phyloP scores from a whole-genome alignment of 2,329 filamentous ascomycete species.

The Fusarium haematococcum region DNA sequence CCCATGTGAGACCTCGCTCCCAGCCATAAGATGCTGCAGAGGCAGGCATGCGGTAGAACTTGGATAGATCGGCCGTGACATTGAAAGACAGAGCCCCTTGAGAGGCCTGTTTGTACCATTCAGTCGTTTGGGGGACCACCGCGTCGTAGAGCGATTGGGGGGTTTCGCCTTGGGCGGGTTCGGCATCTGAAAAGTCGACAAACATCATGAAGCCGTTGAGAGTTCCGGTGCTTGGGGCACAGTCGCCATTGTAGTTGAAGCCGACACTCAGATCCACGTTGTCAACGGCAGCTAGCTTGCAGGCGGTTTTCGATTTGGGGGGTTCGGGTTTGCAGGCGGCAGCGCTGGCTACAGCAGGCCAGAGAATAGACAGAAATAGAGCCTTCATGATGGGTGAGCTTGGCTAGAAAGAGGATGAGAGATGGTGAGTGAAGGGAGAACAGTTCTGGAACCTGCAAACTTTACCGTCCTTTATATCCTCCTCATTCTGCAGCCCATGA shows the following conservation, averaged over 20 bases:
- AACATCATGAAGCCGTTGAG: slow-evolving; percentile 51
- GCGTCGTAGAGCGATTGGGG: slow-evolving; percentile 37
- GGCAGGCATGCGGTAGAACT: slow-evolving; percentile 44
- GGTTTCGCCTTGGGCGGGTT: slow-evolving; percentile 31
- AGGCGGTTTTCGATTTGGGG: background rate
- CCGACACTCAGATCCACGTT: background rate
- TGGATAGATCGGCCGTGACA: slow-evolving; percentile 34
- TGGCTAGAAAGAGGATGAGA: background rate
- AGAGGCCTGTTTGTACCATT: slow-evolving; percentile 44
- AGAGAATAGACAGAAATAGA: background rate
- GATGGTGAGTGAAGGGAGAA: background rate
- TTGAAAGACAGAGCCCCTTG: slow-evolving; percentile 37
- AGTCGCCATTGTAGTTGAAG: slow-evolving; percentile 32
- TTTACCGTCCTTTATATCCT: background rate
- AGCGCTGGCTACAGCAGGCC: background rate
- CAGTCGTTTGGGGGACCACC: slow-evolving; percentile 11
- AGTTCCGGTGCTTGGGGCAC: slow-evolving; percentile 47
- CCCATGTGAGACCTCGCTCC: slow-evolving; percentile 9
- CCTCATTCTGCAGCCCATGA: background rate
- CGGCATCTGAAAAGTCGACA: slow-evolving; percentile 49
- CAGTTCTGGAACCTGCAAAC: background rate
- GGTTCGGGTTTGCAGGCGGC: background rate
- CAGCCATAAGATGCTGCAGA: slow-evolving; percentile 40
- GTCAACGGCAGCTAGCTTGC: background rate
- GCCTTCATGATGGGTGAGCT: background rate